Evolutionary conservation across 1,139 yeast genomes (phyloP).

Genomic region (Debaryomycetaceae sp.): DNA sequence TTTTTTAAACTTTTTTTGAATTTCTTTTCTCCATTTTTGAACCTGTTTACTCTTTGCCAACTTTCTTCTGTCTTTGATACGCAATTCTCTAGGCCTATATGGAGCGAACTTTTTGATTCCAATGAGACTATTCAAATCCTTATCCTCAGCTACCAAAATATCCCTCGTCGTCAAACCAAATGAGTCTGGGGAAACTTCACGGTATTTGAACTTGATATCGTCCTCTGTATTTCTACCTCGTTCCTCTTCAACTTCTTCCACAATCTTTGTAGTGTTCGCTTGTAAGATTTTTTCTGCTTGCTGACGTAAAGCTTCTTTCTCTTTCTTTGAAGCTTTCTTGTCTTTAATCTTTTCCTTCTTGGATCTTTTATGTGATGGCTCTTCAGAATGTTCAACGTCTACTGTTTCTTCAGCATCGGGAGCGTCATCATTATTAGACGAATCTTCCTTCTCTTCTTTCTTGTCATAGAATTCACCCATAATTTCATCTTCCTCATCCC

Average conservation of each 20-base stretch:
- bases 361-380: constrained; percentile 34
- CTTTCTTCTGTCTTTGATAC: constrained; percentile 77
- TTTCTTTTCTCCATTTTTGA: constrained; percentile 86
- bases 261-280: constrained; percentile 35
- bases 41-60: constrained; percentile 78
- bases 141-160: constrained; percentile 85
- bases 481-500: constrained; percentile 31
- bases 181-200: constrained; percentile 94
- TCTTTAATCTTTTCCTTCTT: constrained; percentile 51
- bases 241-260: constrained; percentile 62
- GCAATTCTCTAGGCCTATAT: constrained; percentile 72
- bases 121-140: constrained; percentile 74
- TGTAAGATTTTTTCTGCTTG: constrained; percentile 72
- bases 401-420: constrained; percentile 15
- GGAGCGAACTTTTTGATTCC: constrained; percentile 94
- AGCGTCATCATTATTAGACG: not conserved
- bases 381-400: constrained; percentile 17
- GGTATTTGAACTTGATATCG: constrained; percentile 66
- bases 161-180: constrained; percentile 86
- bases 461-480: constrained; percentile 19
- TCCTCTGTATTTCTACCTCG: constrained; percentile 47
- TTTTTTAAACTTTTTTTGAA: constrained; percentile 62
- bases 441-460: not conserved
- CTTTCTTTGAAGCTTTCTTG: constrained; percentile 60
- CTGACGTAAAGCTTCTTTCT: constrained; percentile 56